Percentiles rank a stretch among this genome's conserved stretches.
Evolutionary conservation across 2,329 filamentous ascomycete species (phyloP).

Genomic region (Teratosphaeria zuluensis): DNA sequence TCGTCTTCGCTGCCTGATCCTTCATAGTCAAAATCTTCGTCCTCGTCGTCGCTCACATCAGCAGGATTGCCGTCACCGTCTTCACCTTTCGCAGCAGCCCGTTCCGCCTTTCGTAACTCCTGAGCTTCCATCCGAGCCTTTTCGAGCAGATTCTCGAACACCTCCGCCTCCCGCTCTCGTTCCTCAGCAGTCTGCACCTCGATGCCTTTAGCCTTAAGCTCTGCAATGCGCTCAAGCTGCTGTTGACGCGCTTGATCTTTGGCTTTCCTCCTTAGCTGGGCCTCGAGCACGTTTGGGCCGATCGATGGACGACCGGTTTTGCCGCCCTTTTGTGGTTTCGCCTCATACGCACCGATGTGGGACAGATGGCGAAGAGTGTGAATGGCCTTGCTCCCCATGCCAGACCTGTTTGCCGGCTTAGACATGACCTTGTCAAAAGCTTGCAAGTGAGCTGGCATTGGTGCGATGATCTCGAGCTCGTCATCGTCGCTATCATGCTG

Average conservation of each 20-base stretch:
- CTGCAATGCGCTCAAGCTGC: constrained; percentile 65
- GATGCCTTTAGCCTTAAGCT: constrained; percentile 70
- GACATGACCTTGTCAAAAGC: constrained; percentile 30
- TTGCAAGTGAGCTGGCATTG: constrained; percentile 21
- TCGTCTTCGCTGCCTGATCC: constrained; percentile 31
- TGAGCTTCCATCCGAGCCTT: constrained; percentile 73
- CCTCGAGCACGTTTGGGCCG: constrained; percentile 59
- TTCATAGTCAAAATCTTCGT: constrained; percentile 42
- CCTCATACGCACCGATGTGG: constrained; percentile 23
- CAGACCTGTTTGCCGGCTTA: constrained; percentile 2
- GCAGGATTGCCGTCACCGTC: constrained; percentile 40
- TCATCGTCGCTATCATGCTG: constrained; percentile 33
- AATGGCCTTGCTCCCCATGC: constrained; percentile 22
- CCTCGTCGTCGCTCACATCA: constrained; percentile 40
- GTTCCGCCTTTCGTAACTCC: constrained; percentile 68
- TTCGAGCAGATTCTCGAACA: constrained; percentile 80
- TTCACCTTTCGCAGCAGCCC: constrained; percentile 59
- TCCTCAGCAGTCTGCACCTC: constrained; percentile 79
- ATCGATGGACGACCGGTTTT: constrained; percentile 55
- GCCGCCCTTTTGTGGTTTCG: constrained; percentile 31
- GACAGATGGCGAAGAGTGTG: constrained; percentile 26
- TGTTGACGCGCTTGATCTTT: constrained; percentile 71
- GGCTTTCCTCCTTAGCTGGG: constrained; percentile 58
- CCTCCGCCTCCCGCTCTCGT: constrained; percentile 67
- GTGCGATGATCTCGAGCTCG: constrained; percentile 54